Evolutionary conservation across 2,329 filamentous ascomycete genomes (phyloP), one percentile per base, ranked within the genome.

Genomic region (Penicillium sp.): DNA sequence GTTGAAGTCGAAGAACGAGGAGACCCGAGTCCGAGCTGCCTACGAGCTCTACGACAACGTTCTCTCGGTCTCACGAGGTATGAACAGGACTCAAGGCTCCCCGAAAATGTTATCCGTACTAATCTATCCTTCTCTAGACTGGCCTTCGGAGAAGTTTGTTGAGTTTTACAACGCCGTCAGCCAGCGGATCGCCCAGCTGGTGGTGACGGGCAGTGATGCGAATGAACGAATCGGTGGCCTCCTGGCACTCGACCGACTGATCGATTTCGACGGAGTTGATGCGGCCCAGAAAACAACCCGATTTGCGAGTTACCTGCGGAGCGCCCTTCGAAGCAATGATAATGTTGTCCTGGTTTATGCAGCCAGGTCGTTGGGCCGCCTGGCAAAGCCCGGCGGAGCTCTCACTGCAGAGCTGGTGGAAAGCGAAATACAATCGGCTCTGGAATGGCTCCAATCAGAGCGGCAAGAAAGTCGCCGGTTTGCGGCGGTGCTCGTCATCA

Each of bases 391-490:
- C 0, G 94, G 94, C 58, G 94, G 94, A 56, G 92, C 94, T 28
- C 81, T 97, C 60, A 96, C 96, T 40, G 95, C 93, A 7, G 93
- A 97, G 74, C 81, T 99, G 51, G 94, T 99, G 53, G 94, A 99
- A 70, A 93, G 92, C 51, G 93, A 99, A 75, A 92, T 97, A 58
- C 95, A 97, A 73, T 94, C 92, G 16, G 92, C 95, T 2, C 81
- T 99, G 50, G 94, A 99, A 77, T 97, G 92, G 90, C 84, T 99
- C 53, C 93, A 97, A 71, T 92, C 92, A 45, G 95, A 97, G 71
- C 86, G 93, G 62, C 87, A 96, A 65, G 94, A 99, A 77, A 93
- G 93, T 70, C 85, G 93, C 64, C 86, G 94, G 65, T 97, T 97
- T 71, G 93, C 92, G 54, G 92, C 94, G 16, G 93, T 96, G 7